These are phyloP conservation scores for Cyclocybe aegerita DNA, from an alignment of 768 basidiomycete genomes.

Conservation along the genomic window DNA sequence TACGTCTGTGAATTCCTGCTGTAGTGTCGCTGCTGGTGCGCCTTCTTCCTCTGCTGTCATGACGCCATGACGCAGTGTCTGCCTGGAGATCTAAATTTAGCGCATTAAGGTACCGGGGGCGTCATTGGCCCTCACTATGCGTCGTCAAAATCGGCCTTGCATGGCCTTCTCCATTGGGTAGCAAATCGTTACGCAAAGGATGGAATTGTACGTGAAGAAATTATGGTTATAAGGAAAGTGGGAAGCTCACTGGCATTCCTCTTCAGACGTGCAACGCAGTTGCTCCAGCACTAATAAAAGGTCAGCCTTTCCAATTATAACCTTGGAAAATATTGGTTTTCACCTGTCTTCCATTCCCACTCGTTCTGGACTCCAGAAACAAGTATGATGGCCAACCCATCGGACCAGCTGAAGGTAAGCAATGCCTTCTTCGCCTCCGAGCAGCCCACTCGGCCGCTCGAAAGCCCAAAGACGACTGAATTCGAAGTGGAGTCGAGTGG, in stretches of 20 bases:
- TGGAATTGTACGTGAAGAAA: conserved; percentile 39
- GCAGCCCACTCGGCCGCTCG: neutral
- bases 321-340: neutral
- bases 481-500: too few species aligned
- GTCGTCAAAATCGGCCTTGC: conserved; percentile 53
- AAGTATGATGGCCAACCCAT: conserved; percentile 44
- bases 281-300: conserved; percentile 49
- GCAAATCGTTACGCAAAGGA: conserved; percentile 47
- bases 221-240: neutral
- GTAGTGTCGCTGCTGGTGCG: conserved; percentile 46
- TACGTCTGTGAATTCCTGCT: too few species aligned
- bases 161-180: conserved; percentile 57
- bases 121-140: conserved; percentile 59
- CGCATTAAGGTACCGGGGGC: conserved; percentile 40
- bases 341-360: neutral
- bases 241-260: neutral
- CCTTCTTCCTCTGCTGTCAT: neutral
- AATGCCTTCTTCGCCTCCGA: neutral
- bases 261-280: conserved; percentile 50
- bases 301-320: conserved; percentile 19
- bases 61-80: neutral
- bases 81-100: neutral
- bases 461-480: neutral
- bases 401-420: conserved; percentile 19
- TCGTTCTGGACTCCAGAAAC: conserved; percentile 32